A percentile compares a stretch with the other conserved stretches of the same genome.
These are phyloP conservation scores for Pythium periplocum DNA, from an alignment of 352 stramenopile species.

Conservation along the genomic window DNA sequence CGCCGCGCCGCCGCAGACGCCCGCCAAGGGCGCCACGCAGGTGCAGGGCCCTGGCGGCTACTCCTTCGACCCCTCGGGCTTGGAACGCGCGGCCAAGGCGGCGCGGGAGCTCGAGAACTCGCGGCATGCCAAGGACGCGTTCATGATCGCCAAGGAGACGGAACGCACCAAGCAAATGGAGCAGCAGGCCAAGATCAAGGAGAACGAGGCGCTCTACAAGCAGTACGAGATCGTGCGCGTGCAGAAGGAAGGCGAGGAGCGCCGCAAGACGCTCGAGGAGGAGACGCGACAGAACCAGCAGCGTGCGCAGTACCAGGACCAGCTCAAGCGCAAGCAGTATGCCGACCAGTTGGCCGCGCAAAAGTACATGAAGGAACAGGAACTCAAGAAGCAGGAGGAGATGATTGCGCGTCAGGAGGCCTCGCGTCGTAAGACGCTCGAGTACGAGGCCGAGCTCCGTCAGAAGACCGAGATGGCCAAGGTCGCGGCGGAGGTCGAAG, in stretches of 20 bases:
- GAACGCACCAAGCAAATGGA: constrained; percentile 95
- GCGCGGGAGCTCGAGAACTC: constrained; percentile 95
- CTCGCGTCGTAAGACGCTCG: constrained; percentile 95
- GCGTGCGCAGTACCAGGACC: constrained; percentile 96
- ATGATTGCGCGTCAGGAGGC: constrained; percentile 94
- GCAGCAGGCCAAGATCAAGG: constrained; percentile 89
- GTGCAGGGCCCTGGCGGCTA: constrained; percentile 44
- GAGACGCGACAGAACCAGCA: constrained; percentile 97
- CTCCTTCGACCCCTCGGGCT: constrained; percentile 94
- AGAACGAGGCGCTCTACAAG: constrained; percentile 91
- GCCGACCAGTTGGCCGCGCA: constrained; percentile 95
- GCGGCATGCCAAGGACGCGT: constrained; percentile 90
- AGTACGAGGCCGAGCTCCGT: constrained; percentile 95
- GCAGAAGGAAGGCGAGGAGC: constrained; percentile 95
- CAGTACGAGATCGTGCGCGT: constrained; percentile 93
- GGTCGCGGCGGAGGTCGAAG: constrained; percentile 93
- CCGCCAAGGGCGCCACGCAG: constrained; percentile 28
- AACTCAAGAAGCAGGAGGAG: constrained; percentile 98
- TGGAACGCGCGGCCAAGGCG: constrained; percentile 97
- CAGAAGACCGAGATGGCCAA: constrained; percentile 95
- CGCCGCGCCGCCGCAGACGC: constrained; percentile 23
- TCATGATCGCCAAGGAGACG: constrained; percentile 94
- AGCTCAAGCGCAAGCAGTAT: constrained; percentile 98
- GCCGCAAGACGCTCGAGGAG: constrained; percentile 95
- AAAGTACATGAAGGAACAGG: constrained; percentile 94